Evolutionary conservation across 2,329 filamentous ascomycete genomes (phyloP).

Genomic region (Aureobasidium sp.): DNA sequence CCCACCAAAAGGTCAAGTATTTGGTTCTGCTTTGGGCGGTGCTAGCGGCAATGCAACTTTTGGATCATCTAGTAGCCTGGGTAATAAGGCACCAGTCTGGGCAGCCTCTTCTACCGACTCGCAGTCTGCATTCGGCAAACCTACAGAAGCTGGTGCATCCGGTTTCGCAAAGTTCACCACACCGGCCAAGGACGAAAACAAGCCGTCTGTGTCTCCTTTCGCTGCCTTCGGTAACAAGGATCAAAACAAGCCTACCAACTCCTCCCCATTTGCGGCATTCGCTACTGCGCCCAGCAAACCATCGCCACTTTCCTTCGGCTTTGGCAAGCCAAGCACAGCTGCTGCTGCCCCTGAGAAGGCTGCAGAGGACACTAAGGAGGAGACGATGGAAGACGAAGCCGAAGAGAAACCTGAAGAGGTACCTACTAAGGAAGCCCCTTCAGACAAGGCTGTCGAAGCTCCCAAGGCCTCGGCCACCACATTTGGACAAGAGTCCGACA

Average conservation of each 20-base stretch:
- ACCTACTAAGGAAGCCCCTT: neutral
- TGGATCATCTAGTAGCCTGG: constrained; percentile 20
- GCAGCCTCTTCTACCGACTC: constrained; percentile 12
- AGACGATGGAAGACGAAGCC: constrained; percentile 20
- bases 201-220: constrained; percentile 23
- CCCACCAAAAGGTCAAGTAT: constrained; percentile 18
- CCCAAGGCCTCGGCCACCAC: neutral
- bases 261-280: constrained; percentile 22
- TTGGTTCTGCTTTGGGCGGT: constrained; percentile 21
- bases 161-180: constrained; percentile 29
- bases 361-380: constrained; percentile 24
- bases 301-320: constrained; percentile 21
- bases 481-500: neutral
- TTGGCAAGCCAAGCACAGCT: constrained; percentile 16
- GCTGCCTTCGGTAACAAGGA: constrained; percentile 4
- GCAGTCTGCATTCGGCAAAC: constrained; percentile 20
- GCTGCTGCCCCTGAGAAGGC: constrained; percentile 16
- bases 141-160: constrained; percentile 23
- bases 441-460: neutral
- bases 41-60: constrained; percentile 18
- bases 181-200: constrained; percentile 21
- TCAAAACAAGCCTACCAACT: constrained; percentile 18
- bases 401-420: neutral
- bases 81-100: constrained; percentile 20
- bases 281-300: constrained; percentile 26